phyloP scores from a whole-genome alignment of 306 rosid species.

The Cajanus cajan region DNA sequence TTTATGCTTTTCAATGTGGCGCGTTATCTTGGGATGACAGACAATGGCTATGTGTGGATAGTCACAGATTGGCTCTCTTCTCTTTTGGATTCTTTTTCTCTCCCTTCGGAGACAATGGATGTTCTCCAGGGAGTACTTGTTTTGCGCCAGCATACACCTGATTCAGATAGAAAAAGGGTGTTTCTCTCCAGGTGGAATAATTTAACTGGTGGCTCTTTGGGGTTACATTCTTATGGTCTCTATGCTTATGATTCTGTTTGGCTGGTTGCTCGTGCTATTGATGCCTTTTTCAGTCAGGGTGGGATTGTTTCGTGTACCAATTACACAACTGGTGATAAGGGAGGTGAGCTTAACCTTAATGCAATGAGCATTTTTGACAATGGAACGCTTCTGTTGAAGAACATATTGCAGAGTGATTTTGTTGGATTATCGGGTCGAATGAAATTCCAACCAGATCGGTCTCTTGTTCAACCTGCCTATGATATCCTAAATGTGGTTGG shows the following conservation, averaged over 20 bases:
- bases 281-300: constrained; percentile 66
- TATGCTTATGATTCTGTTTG: constrained; percentile 89
- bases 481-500: constrained; percentile 80
- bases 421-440: constrained; percentile 76
- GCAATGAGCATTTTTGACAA: constrained; percentile 83
- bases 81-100: constrained; percentile 63
- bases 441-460: constrained; percentile 55
- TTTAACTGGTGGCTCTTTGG: constrained; percentile 65
- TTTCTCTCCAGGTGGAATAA: constrained; percentile 80
- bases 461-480: constrained; percentile 74
- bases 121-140: constrained; percentile 72
- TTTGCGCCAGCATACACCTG: constrained; percentile 82
- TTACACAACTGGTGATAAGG: constrained; percentile 44
- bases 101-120: constrained; percentile 47
- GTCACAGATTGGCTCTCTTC: constrained; percentile 91
- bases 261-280: constrained; percentile 78
- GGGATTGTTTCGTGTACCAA: constrained; percentile 70
- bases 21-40: constrained; percentile 71
- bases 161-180: constrained; percentile 61
- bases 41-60: constrained; percentile 91
- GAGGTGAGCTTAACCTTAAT: constrained; percentile 66
- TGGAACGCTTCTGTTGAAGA: constrained; percentile 60
- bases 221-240: constrained; percentile 82
- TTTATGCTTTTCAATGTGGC: constrained; percentile 67
- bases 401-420: constrained; percentile 60